Percentiles rank a stretch among this genome's conserved stretches.
These are phyloP conservation scores for Mortierella sp. DNA, from an alignment of 371 early-diverging fungal genomes.

Conservation along the genomic window DNA sequence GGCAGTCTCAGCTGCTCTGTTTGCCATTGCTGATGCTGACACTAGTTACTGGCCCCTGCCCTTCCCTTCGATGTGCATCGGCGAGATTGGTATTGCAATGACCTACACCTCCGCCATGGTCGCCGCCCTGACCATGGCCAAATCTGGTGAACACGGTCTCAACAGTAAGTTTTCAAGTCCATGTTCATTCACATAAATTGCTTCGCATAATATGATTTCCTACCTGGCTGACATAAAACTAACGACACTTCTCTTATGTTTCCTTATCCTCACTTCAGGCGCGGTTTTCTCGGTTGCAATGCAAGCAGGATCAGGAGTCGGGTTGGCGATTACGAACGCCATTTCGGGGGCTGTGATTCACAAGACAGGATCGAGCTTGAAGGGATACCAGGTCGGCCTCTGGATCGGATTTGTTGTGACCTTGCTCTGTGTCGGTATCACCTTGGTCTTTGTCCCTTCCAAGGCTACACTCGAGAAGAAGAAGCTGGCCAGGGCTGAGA, in stretches of 20 bases:
- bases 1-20: conserved; percentile 49
- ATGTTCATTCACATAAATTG: neutral
- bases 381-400: conserved; percentile 49
- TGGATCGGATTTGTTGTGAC: conserved; percentile 56
- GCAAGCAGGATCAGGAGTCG: conserved; percentile 56
- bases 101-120: conserved; percentile 58
- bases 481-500: conserved; percentile 24
- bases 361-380: conserved; percentile 36
- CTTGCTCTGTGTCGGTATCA: conserved; percentile 47
- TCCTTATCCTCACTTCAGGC: conserved; percentile 7
- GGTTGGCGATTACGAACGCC: conserved; percentile 51
- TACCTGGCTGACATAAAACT: neutral
- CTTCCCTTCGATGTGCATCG: conserved; percentile 55
- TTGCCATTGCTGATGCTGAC: conserved; percentile 37
- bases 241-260: neutral
- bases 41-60: conserved; percentile 49
- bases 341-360: conserved; percentile 45
- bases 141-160: conserved; percentile 51
- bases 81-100: conserved; percentile 56
- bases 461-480: conserved; percentile 49
- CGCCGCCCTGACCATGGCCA: conserved; percentile 52
- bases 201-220: neutral
- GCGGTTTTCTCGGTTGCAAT: conserved; percentile 56
- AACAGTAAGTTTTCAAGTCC: conserved; percentile 35
- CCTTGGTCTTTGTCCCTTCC: conserved; percentile 50